Evolutionary conservation across 345 rosid genomes (phyloP), one percentile per base, ranked within the genome.

Genomic region (Abelmoschus esculentus): DNA sequence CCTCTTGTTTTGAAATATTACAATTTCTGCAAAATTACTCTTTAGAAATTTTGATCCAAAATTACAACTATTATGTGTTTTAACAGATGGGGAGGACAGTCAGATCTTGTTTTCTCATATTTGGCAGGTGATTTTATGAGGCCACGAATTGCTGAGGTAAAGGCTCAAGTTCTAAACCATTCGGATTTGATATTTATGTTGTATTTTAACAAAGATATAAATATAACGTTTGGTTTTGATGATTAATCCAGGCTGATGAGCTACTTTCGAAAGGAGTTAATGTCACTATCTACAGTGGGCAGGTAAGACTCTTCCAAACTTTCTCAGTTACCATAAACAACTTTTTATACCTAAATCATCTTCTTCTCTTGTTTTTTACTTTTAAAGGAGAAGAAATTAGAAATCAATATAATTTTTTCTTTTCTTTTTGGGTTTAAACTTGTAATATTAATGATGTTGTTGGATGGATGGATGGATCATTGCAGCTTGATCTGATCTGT

Each of bases 281-380:
- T 74, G 96, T 91, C 44, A 90, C 96, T 7, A 71, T 93, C 22
- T 90, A 93, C 71, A 93, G 74, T 84, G 98, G 98, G 22, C 98
- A 93, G 67, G 98, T 90, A 86, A 70, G 85, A 61, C 17, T 60
- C 31, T 73, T 10, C 42, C 15, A 0, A 7, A 46, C 50, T 14
- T 28, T 2, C 64, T 44, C 12, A 32, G 15, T 34, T 53, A 6
- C 18, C 6, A 1, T 31, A 19, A 64, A 42, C 68, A 64, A 42
- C 6, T 12, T 12, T 42, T 42, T 34, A 44, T n/a, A 44, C 54
- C 68, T 50, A 55, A 19, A 4, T n/a, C 6, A 52, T 52, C 8
- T 17, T 38, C 26, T 22, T 22, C 26, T 17, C 17, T 61, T 61
- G 0, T 38, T 38, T 38, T 7, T 56, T 55, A 4, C 17, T 56